Evolutionary conservation across 257 asterid species (phyloP), one percentile per base, ranked within the genome.

Genomic region (Phtheirospermum japonicum): DNA sequence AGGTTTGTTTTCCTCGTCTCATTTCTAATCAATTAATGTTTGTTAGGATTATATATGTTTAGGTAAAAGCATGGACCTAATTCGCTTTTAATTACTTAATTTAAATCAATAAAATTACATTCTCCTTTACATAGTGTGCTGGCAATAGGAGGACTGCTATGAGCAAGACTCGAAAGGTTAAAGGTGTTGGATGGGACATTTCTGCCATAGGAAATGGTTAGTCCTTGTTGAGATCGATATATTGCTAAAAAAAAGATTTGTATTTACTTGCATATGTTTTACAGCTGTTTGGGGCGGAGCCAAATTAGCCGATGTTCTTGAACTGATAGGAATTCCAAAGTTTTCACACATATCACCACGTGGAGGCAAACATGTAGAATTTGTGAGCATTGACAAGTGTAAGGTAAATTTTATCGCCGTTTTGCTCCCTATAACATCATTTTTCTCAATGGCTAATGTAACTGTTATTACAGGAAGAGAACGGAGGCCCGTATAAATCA

Each of bases 101-200:
- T 50, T 18, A 18, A 48, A 48, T 19, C 28, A 19, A 48, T 23
- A 23, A 23, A 23, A 23, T 23, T n/a, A n/a, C 28, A 23, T 23
- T 23, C 28, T 23, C 28, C 28, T 6, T 20, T 67, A 58, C 58
- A 13, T 68, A 92, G 97, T 92, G 98, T 81, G 98, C 98, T 71
- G 98, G 98, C 51, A 93, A 89, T 81, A 87, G 99, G 76, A 85
- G 99, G 79, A 93, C 99, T 50, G 97, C 88, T 17, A 93, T 93
- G 99, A 93, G 99, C 85, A 80, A 83, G 50, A 81, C 70, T 56
- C 80, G 82, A 53, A 77, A 64, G 31, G 99, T 93, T 72, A 93
- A 51, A 71, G 99, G 99, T 70, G 97, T 93, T 79, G 99, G 99
- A 48, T 93, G 97, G 99, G 99, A 85, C 36, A 61, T 82, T 76